Base-by-base conservation (phyloP, 331 rosid genomes). In the Arachis monticola region DNA sequence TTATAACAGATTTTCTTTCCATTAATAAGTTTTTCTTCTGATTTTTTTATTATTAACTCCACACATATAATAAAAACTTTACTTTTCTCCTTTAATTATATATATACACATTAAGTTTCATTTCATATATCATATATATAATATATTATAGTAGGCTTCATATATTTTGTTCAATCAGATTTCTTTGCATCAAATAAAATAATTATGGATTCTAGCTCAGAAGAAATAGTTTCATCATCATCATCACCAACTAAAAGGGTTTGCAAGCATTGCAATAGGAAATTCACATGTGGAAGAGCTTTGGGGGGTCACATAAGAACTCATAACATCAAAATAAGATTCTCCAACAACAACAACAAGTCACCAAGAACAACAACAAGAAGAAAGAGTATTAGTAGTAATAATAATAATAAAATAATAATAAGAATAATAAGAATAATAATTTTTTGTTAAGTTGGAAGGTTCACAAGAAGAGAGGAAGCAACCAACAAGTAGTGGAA, bases 281-380 rank as follows among this genome's bases (percentile, higher is more conserved):
- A 9, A 22, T 66, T 73, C 51, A 11, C 7, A 6, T 7, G 7
- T 35, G 74, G 58, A 35, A 64, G 42, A 48, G 79, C 48, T 46
- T 56, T 46, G n/a, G 82, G 73, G 13, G 73, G 73, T 22, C 82
- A 78, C 40, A 63, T 35, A 50, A 50, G 51, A 44, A 3, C n/a
- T 27, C 76, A 67, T 56, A 14, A 17, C 3, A 56, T 3, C 55
- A 48, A 10, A 14, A 56, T 31, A 13, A 14, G 22, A 17, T 56
- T 56, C 31, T 55, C 60, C 10, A 14, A 8, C 9, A 22, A 58
- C 22, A 5, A 10, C 44, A 31, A 60, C 5, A 7, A 35, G 22
- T 27, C 31, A 14, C 7, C 5, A 32, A 35, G 40, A 35, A 17
- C 22, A 17, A 35, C 40, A 35, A 35, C 40, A 35, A 35, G 40